phyloP scores from a whole-genome alignment of 495 filamentous ascomycete genomes.

The Aspergillus haitiensis region DNA sequence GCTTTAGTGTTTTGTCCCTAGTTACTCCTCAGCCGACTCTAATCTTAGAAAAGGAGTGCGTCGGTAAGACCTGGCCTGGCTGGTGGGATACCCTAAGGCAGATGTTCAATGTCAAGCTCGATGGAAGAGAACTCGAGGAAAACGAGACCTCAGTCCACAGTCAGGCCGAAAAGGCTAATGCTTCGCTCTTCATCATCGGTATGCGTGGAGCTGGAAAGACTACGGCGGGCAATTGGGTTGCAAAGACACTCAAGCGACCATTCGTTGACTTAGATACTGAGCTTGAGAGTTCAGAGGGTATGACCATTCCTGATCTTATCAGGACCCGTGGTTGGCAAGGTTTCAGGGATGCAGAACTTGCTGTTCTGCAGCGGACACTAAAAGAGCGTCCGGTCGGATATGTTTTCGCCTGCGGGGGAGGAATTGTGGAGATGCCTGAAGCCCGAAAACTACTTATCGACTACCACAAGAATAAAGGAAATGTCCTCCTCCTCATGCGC shows the following conservation, averaged over 20 bases:
- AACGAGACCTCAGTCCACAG: constrained; percentile 31
- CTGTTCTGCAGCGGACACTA: constrained; percentile 68
- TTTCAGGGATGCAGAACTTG: constrained; percentile 80
- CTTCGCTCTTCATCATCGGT: constrained; percentile 88
- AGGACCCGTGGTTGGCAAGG: constrained; percentile 78
- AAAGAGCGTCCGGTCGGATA: constrained; percentile 71
- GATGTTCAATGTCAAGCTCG: constrained; percentile 69
- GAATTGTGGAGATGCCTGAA: constrained; percentile 83
- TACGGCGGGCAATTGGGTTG: constrained; percentile 83
- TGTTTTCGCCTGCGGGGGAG: constrained; percentile 92
- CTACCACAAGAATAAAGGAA: constrained; percentile 79
- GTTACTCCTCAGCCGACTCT: constrained; percentile 72
- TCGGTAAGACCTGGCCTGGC: constrained; percentile 98
- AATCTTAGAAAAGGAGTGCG: constrained; percentile 86
- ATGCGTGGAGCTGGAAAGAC: constrained; percentile 99
- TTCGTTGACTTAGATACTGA: constrained; percentile 86
- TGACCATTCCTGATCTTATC: constrained; percentile 84
- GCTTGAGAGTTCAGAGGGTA: constrained; percentile 69
- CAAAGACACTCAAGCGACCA: constrained; percentile 67
- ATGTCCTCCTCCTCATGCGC: constrained; percentile 83
- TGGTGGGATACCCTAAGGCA: constrained; percentile 92
- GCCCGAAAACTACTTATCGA: constrained; percentile 72
- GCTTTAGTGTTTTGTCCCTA: constrained; percentile 86
- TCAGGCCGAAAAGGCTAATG: constrained; percentile 39
- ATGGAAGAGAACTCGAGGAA: constrained; percentile 65